A percentile compares a stretch with the other conserved stretches of the same genome.
Conservation (phyloP, 768 basidiomycete species). For the Boletus subcaerulescens region DNA sequence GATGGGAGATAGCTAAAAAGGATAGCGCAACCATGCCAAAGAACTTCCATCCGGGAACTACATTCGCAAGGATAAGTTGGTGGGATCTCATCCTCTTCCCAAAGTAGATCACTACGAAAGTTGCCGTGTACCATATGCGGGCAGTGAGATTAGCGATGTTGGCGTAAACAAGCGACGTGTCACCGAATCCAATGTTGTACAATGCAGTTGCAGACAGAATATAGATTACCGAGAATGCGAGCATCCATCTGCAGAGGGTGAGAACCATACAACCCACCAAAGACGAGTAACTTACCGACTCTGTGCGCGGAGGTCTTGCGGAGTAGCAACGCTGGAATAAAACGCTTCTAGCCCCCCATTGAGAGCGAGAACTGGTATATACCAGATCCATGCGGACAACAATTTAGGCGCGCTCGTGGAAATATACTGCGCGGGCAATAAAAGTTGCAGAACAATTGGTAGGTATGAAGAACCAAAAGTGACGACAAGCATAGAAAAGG, state of each 20-base stretch:
- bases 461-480: conserved; percentile 78
- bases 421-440: conserved; percentile 70
- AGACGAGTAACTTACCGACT: conserved; percentile 45
- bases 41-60: conserved; percentile 30
- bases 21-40: conserved; percentile 21
- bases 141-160: conserved; percentile 66
- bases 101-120: conserved; percentile 52
- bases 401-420: conserved; percentile 78
- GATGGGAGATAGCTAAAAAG: conserved; percentile 18
- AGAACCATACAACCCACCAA: background rate
- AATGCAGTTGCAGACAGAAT: conserved; percentile 49
- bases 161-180: conserved; percentile 70
- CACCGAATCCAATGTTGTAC: conserved; percentile 52
- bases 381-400: conserved; percentile 78
- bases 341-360: conserved; percentile 95
- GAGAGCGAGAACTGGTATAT: conserved; percentile 84
- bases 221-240: conserved; percentile 69
- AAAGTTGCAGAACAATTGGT: conserved; percentile 59
- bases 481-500: conserved; percentile 65
- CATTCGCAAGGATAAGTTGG: conserved; percentile 9
- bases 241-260: conserved; percentile 59
- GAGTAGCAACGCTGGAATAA: conserved; percentile 71
- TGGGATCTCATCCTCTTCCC: conserved; percentile 12
- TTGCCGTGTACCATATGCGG: conserved; percentile 58
- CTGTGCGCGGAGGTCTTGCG: conserved; percentile 65